phyloP scores from a whole-genome alignment of 1,284 basidiomycete species.

The Naganishia sp. region DNA sequence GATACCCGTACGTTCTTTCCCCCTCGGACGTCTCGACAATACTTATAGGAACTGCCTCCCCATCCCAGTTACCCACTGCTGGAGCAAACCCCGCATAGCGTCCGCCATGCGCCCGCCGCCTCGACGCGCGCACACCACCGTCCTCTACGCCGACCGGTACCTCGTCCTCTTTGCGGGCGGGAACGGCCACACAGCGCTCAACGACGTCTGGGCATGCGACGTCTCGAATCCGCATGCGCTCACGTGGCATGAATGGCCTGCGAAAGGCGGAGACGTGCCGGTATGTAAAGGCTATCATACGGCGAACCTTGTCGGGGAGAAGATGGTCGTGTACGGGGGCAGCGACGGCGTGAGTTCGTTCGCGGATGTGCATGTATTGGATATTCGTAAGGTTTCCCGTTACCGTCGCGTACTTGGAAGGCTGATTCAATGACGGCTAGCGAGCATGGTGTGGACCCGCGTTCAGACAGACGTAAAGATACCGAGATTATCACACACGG shows the following conservation, averaged over 20 bases:
- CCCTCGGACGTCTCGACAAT: conserved; percentile 28
- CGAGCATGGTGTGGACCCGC: conserved; percentile 69
- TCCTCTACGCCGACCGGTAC: conserved; percentile 65
- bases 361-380: conserved; percentile 81
- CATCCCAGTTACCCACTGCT: conserved; percentile 60
- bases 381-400: conserved; percentile 65
- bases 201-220: conserved; percentile 86
- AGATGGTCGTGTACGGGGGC: conserved; percentile 57
- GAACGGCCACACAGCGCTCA: conserved; percentile 81
- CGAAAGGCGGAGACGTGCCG: conserved; percentile 49
- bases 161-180: conserved; percentile 90
- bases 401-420: neutral
- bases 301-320: conserved; percentile 77
- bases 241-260: conserved; percentile 59
- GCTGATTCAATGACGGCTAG: conserved; percentile 52
- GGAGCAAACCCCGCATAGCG: conserved; percentile 57
- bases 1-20: conserved; percentile 63
- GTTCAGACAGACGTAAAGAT: conserved; percentile 62
- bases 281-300: conserved; percentile 84
- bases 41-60: neutral
- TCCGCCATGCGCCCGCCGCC: conserved; percentile 61
- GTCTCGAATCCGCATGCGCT: conserved; percentile 48
- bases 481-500: conserved; percentile 78
- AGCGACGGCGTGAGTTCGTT: conserved; percentile 64
- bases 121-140: conserved; percentile 82